These are phyloP conservation scores for Metschnikowia colocasiae DNA, from an alignment of 805 yeast species.

Conservation along the genomic window DNA sequence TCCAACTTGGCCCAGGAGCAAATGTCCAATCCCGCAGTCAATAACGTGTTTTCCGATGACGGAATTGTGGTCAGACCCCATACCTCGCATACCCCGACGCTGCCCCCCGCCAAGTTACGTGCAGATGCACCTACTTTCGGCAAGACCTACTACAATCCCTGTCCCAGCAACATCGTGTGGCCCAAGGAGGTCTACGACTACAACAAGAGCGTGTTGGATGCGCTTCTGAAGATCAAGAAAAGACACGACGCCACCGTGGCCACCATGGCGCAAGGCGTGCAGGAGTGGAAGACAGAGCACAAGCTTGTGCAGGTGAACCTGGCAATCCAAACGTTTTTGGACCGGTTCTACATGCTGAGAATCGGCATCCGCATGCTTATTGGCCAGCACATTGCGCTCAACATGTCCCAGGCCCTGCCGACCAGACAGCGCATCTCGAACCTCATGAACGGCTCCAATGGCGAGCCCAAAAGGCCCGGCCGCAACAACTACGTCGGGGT, in stretches of 20 bases:
- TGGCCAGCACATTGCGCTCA: slow-evolving; percentile 89
- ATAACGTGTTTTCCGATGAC: slow-evolving; percentile 47
- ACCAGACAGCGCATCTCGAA: slow-evolving; percentile 35
- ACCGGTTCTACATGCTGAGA: slow-evolving; percentile 83
- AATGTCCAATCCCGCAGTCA: slow-evolving; percentile 33
- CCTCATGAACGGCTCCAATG: slow-evolving; percentile 33
- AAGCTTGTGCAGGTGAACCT: slow-evolving; percentile 54
- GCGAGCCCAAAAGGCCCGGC: slow-evolving; percentile 8
- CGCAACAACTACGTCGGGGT: slow-evolving; percentile 77
- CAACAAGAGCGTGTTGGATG: slow-evolving; percentile 62
- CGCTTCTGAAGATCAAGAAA: slow-evolving; percentile 66
- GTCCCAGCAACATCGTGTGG: slow-evolving; percentile 58
- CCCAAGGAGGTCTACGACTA: slow-evolving; percentile 72
- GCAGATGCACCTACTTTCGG: slow-evolving; percentile 39
- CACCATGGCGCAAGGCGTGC: slow-evolving; percentile 88
- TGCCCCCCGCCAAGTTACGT: slow-evolving; percentile 8
- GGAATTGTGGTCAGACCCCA: slow-evolving; percentile 41
- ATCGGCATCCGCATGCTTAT: slow-evolving; percentile 91
- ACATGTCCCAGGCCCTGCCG: slow-evolving; percentile 54
- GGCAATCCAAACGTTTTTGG: slow-evolving; percentile 76
- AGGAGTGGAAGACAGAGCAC: slow-evolving; percentile 71
- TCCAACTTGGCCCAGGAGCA: slow-evolving; percentile 30
- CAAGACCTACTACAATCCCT: slow-evolving; percentile 46
- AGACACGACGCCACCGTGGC: slow-evolving; percentile 92
- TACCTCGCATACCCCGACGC: slow-evolving; percentile 7